Percentiles rank a stretch among this genome's conserved stretches.
phyloP scores from a whole-genome alignment of 2,329 filamentous ascomycete species.

The Beauveria sp. region DNA sequence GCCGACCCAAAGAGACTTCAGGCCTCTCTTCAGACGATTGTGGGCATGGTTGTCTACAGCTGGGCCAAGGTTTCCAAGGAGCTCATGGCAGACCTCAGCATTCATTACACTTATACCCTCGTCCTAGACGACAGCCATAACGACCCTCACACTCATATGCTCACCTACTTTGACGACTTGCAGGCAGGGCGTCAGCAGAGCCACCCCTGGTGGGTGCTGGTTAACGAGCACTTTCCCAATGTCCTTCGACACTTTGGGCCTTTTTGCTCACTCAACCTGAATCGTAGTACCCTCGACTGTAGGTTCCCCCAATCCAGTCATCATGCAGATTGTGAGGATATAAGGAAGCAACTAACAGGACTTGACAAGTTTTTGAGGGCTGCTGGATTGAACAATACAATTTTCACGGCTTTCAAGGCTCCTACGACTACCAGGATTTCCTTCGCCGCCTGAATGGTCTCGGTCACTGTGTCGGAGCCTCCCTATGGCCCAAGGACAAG shows the following conservation, averaged over 20 bases:
- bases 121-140: constrained; percentile 16
- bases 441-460: constrained; percentile 17
- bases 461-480: constrained; percentile 14
- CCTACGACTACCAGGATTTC: constrained; percentile 16
- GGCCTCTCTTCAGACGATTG: constrained; percentile 17
- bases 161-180: constrained; percentile 16
- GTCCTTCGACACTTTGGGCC: constrained; percentile 15
- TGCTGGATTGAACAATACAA: constrained; percentile 19
- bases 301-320: background rate
- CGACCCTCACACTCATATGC: constrained; percentile 13
- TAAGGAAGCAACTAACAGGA: background rate
- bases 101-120: constrained; percentile 16
- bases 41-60: constrained; percentile 22
- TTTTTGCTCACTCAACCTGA: constrained; percentile 15
- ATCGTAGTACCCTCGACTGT: constrained; percentile 15
- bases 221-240: constrained; percentile 16
- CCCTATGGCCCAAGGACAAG: constrained; percentile 11
- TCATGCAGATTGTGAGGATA: too few relatives aligned
- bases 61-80: constrained; percentile 18
- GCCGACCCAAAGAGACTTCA: constrained; percentile 12
- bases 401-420: constrained; percentile 15
- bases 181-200: constrained; percentile 12
- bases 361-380: constrained; percentile 13
- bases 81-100: constrained; percentile 16
- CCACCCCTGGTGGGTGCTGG: constrained; percentile 14